Conservation (phyloP, 2,329 filamentous ascomycete genomes). For the Lasiodiplodia sp. region DNA sequence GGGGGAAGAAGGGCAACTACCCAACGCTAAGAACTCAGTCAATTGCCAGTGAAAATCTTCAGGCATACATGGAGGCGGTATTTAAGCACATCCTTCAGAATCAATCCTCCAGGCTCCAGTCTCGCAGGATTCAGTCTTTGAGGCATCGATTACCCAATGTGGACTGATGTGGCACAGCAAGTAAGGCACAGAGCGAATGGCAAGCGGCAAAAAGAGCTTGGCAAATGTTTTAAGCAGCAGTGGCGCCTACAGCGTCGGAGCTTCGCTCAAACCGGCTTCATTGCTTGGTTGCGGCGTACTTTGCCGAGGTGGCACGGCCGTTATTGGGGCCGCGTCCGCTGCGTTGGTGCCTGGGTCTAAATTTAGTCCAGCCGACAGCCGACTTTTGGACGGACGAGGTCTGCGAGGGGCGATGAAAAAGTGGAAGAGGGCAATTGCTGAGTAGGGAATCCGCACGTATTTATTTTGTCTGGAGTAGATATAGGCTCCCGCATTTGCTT, state of each 20-base stretch:
- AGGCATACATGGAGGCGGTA: neutral
- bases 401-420: neutral
- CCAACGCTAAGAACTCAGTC: neutral
- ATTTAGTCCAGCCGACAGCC: neutral
- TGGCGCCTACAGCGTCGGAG: neutral
- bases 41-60: neutral
- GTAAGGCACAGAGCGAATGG: neutral
- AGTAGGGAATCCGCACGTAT: neutral
- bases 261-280: neutral
- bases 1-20: neutral
- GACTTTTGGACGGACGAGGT: neutral
- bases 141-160: neutral
- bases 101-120: neutral
- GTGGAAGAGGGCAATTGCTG: too few relatives aligned
- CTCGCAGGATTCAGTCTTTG: neutral
- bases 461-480: neutral
- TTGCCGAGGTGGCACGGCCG: neutral
- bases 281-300: neutral
- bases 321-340: neutral
- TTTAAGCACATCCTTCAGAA: neutral
- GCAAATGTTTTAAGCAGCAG: neutral
- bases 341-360: neutral
- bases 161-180: neutral
- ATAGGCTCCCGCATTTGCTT: neutral
- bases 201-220: neutral